These are phyloP conservation scores for Trichophyton mentagrophytes DNA, from an alignment of 2,329 filamentous ascomycete genomes.

Conservation along the genomic window DNA sequence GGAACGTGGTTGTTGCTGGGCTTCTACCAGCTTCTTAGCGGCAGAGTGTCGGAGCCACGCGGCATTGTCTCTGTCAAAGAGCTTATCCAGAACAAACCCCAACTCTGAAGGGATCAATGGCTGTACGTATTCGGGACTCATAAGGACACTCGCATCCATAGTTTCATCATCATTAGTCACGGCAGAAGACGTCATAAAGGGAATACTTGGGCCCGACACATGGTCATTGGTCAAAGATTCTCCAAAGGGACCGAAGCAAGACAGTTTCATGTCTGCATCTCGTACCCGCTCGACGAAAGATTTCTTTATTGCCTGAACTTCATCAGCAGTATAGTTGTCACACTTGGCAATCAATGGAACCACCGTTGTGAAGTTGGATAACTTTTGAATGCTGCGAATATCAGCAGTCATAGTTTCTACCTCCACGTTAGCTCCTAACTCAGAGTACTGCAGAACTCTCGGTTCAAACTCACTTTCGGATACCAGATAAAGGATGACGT, in stretches of 20 bases:
- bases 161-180: conserved; percentile 59
- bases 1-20: conserved; percentile 39
- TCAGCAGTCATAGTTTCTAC: conserved; percentile 50
- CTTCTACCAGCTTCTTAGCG: conserved; percentile 67
- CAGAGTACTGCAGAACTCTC: neutral
- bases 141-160: conserved; percentile 87
- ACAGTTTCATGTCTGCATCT: conserved; percentile 46
- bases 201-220: conserved; percentile 28
- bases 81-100: conserved; percentile 49
- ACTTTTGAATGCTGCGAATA: conserved; percentile 55
- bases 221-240: conserved; percentile 14
- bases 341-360: conserved; percentile 69
- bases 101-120: conserved; percentile 70
- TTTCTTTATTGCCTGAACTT: conserved; percentile 48
- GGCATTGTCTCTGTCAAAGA: conserved; percentile 68
- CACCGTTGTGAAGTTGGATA: conserved; percentile 66
- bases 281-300: conserved; percentile 25
- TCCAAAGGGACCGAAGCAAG: conserved; percentile 47
- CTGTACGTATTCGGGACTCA: conserved; percentile 81
- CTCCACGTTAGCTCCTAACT: neutral
- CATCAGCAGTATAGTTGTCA: conserved; percentile 51
- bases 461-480: conserved; percentile 46
- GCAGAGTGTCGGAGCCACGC: conserved; percentile 71
- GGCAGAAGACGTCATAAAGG: conserved; percentile 68
- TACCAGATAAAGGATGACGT: conserved; percentile 73